Base-by-base conservation (phyloP, 108 stramenopile genomes). In the Discostella pseudostelligera region DNA sequence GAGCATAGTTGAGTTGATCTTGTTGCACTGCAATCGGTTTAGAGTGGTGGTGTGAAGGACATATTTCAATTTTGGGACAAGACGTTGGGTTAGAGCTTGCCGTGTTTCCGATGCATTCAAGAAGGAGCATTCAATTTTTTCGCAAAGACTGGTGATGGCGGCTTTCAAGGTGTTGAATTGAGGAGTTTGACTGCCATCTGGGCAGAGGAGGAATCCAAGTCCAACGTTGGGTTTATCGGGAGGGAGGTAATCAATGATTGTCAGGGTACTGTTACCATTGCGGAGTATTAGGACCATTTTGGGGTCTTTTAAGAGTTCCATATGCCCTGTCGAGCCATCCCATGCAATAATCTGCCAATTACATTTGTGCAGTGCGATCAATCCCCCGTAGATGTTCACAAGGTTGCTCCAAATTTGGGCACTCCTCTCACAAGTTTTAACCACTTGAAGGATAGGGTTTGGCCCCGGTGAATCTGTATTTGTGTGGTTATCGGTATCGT, bases 361-460 rank as follows among this genome's bases (percentile, higher is more conserved):
- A 16, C 44, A 32, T 21, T 69, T 69, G 20, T 69, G 67, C 14
- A 26, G 48, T 19, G 67, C 57, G n/a, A 58, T 29, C 0, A 43
- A 24, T 20, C 40, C 39, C 10, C 67, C 57, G 1, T 35, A 24
- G 5, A 17, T 17, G 0, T 32, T 59, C 0, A 56, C 9, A 14
- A 46, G n/a, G 10, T 69, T 40, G 1, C 16, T 59, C 45, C 56
- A 58, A 0, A 43, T 7, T 1, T 59, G 26, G 10, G 67, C 24
- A 20, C 40, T 29, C 8, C 0, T 1, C 12, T 46, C 13, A 16
- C 40, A 14, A 10, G 21, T 25, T 0, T 0, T 45, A 0, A 14
- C 8, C 28, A 28, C 2, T 8, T 13, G 11, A 21, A 20, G 0
- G 21, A 5, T 36, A 4, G 39, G 53, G 8, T 11, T 48, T 8